phyloP scores from a whole-genome alignment of 2,329 filamentous ascomycete genomes.

The Chaetoscypha palmicola region DNA sequence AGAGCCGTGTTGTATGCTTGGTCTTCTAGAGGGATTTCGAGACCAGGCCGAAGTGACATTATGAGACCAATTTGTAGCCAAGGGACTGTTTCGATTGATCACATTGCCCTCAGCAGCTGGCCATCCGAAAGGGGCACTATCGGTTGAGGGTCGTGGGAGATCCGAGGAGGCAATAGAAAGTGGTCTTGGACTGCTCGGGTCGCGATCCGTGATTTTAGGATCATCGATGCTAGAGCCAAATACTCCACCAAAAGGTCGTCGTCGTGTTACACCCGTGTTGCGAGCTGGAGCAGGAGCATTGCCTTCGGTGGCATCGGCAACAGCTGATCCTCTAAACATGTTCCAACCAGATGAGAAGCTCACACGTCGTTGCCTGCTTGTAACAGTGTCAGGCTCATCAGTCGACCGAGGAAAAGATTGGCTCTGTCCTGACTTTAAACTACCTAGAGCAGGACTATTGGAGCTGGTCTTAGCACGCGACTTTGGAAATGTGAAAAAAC shows the following conservation, averaged over 20 bases:
- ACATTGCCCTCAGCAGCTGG: conserved; percentile 38
- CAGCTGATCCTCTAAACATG: conserved; percentile 29
- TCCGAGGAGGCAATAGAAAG: conserved; percentile 63
- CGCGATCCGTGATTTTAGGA: conserved; percentile 41
- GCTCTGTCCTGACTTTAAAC: conserved; percentile 64
- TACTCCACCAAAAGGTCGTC: conserved; percentile 32
- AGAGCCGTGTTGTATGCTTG: conserved; percentile 71
- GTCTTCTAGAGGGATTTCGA: conserved; percentile 69
- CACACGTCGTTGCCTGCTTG: conserved; percentile 45
- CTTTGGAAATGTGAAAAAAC: conserved; percentile 54
- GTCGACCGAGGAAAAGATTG: conserved; percentile 65
- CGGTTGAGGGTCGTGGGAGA: conserved; percentile 70
- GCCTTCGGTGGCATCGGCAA: conserved; percentile 22
- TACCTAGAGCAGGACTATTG: conserved; percentile 59
- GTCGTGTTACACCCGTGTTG: conserved; percentile 19
- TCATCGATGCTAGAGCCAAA: conserved; percentile 47
- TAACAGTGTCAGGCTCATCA: conserved; percentile 48
- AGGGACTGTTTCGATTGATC: conserved; percentile 45
- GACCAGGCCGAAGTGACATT: conserved; percentile 54
- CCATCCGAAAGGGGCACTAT: conserved; percentile 70
- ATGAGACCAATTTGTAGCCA: conserved; percentile 46
- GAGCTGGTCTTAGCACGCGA: conserved; percentile 53
- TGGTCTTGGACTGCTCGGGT: conserved; percentile 56
- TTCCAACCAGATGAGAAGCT: conserved; percentile 52
- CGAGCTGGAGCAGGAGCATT: conserved; percentile 30